Evolutionary conservation across 768 basidiomycete genomes (phyloP), one percentile per base, ranked within the genome.

Genomic region (Amanita rubescens): DNA sequence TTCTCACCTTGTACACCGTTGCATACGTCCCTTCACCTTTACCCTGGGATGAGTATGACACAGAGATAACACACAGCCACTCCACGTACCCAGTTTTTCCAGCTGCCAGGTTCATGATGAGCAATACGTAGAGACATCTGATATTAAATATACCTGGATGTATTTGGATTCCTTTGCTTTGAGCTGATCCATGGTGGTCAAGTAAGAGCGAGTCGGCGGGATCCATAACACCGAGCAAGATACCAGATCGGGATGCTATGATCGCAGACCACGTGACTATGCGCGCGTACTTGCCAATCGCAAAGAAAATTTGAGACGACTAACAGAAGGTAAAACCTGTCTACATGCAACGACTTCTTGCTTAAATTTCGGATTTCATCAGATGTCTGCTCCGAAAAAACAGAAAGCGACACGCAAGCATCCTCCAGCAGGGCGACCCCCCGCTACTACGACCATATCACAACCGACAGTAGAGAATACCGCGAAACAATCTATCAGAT

Each of bases 21-120:
- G 94, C 94, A 66, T 95, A 96, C 33, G 94, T 95, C 51, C 94
- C 94, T 73, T 90, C 87, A 61, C 88, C 87, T 90, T 76, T 9
- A 82, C 45, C 79, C 73, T n/a, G n/a, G 34, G 56, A 49, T 56
- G 53, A 45, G 39, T 15, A 10, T 49, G 35, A 35, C 37, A 42
- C 46, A 41, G 30, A 19, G 35, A 17, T 50, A 30, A 19, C 15
- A 19, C 15, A 8, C 27, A 30, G 33, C 27, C 9, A n/a, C 38
- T 12, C 19, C 54, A 19, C 63, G 53, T 62, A 75, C 90, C 94
- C 59, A 96, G 75, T 73, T 95, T 96, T 75, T 96, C 94, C 48
- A 96, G 75, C 85, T 93, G 59, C 3, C 45, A 17, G 41, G n/a
- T 50, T 5, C 51, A 55, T 30, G 49, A 55, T 46, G 50, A 53